Base-by-base conservation (phyloP, 2,329 filamentous ascomycete genomes). In the Calonectria fujianensis region DNA sequence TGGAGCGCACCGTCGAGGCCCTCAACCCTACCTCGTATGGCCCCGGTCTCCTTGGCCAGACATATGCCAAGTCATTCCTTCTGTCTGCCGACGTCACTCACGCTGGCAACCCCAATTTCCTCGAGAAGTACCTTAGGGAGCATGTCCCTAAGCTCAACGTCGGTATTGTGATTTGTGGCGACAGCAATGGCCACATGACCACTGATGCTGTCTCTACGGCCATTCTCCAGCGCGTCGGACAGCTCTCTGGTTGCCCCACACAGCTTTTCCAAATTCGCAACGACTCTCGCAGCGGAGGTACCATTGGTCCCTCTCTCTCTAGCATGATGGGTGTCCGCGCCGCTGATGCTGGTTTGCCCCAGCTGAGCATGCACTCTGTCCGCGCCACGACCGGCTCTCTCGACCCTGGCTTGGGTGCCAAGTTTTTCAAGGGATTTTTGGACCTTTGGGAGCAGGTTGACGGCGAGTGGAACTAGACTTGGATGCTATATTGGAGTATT, bases 231-330 rank as follows among this genome's bases (percentile, higher is more conserved):
- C 91, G 94, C 32, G 91, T 97, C 50, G 96, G 95, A 10, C 93
- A 96, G 79, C 92, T 94, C 74, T 90, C 89, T 75, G 95, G 89
- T 66, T 92, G 91, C 72, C 91, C 90, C 63, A 89, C 97, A 69
- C 97, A 98, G 86, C 88, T 94, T 8, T 98, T 98, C 89, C 96
- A 98, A 89, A 98, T 98, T 83, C 89, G 97, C 72, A 99, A 98
- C 83, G 97, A 98, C 85, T 94, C 91, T 13, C 89, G 96, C 70
- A 95, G 93, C 82, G 97, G 97, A 37, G 97, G 97, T 20, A 99
- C 97, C 0, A 96, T 98, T n/a, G 97, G 97, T 0, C 97, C 97
- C 0, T 96, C 96, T 91, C 89, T 98, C 45, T 95, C 93, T 78
- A 92, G 93, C 35, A 91, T 91, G 35, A 94, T 97, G 85, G 96